phyloP scores from a whole-genome alignment of 495 filamentous ascomycete genomes.

The Aspergillus ellipticus region DNA sequence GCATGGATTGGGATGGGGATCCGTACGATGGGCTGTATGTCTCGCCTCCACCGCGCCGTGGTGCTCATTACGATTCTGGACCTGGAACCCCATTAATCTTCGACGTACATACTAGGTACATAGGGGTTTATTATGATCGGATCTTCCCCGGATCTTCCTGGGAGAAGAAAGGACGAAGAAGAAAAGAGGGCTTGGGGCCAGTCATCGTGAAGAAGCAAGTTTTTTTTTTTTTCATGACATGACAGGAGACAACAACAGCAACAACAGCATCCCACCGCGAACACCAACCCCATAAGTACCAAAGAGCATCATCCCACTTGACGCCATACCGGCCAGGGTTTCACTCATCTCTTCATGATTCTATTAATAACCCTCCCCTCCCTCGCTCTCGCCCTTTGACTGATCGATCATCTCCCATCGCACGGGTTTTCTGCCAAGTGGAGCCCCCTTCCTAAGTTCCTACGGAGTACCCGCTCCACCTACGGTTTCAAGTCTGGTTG shows the following conservation, averaged over 20 bases:
- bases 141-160: neutral
- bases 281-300: no score
- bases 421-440: neutral
- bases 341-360: neutral
- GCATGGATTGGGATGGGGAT: neutral
- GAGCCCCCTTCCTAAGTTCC: neutral
- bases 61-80: neutral
- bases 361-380: neutral
- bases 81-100: no score
- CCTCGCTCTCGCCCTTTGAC: no score
- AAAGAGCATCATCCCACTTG: no score
- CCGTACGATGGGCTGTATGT: constrained; percentile 4
- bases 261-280: no score
- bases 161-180: neutral
- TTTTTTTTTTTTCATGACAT: no score
- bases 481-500: neutral
- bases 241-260: no score
- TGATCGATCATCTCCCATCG: neutral
- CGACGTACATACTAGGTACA: no score
- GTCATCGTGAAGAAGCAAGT: no score
- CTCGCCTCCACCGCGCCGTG: neutral
- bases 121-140: no score
- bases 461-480: neutral
- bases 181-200: no score
- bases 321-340: neutral